Evolutionary conservation across 2,329 filamentous ascomycete genomes (phyloP).

Genomic region (Diaporthe humulicola): DNA sequence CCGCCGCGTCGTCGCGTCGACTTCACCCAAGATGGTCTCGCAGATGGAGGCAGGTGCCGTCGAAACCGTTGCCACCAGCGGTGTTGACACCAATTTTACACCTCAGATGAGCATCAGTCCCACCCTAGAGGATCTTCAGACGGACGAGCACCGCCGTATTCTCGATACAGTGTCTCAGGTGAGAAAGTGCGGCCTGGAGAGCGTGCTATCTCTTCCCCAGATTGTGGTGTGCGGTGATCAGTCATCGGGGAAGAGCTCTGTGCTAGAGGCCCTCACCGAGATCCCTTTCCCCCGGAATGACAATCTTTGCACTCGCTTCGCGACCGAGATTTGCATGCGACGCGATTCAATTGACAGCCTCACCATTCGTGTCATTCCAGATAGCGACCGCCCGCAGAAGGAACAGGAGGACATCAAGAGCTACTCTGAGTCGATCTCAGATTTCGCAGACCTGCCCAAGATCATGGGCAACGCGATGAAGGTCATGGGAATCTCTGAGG

Average conservation of each 20-base stretch:
- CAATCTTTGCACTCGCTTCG: slow-evolving; percentile 36
- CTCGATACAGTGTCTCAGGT: slow-evolving; percentile 23
- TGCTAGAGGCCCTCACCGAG: slow-evolving; percentile 31
- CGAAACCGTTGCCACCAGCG: neutral
- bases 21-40: neutral
- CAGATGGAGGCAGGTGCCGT: neutral
- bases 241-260: slow-evolving; percentile 34
- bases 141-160: slow-evolving; percentile 26
- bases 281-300: slow-evolving; percentile 32
- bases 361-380: slow-evolving; percentile 23
- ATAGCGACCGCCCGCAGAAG: neutral
- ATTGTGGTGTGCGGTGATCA: slow-evolving; percentile 35
- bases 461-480: slow-evolving; percentile 24
- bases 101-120: neutral
- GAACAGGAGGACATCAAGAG: slow-evolving; percentile 4
- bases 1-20: neutral
- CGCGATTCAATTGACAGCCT: neutral
- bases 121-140: slow-evolving; percentile 30
- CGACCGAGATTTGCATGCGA: slow-evolving; percentile 33
- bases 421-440: neutral
- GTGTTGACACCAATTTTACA: neutral
- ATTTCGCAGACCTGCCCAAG: neutral
- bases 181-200: slow-evolving; percentile 11
- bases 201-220: slow-evolving; percentile 1
- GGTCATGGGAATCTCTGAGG: slow-evolving; percentile 16